phyloP scores from a whole-genome alignment of 2,329 filamentous ascomycete species.

The Xylaria arbuscula region DNA sequence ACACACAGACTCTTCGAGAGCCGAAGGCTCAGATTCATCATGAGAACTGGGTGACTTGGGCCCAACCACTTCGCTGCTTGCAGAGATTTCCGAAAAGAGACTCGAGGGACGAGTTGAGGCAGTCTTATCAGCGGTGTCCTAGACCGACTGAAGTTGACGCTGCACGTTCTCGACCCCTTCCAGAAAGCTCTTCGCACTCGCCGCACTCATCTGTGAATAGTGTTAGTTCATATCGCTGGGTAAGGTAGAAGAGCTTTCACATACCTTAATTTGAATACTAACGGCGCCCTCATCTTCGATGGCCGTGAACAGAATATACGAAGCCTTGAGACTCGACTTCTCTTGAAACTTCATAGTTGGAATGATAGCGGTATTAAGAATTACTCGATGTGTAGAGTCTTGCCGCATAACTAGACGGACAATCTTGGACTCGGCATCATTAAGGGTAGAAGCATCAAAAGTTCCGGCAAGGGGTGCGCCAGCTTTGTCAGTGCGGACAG shows the following conservation, averaged over 20 bases:
- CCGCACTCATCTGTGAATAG: slow-evolving; percentile 60
- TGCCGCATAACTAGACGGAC: slow-evolving; percentile 89
- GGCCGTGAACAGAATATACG: slow-evolving; percentile 74
- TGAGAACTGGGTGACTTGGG: background rate
- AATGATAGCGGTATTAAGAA: slow-evolving; percentile 85
- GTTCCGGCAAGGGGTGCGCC: slow-evolving; percentile 62
- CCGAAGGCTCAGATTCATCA: slow-evolving; percentile 5
- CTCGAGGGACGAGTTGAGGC: slow-evolving; percentile 16
- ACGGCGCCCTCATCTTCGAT: slow-evolving; percentile 68
- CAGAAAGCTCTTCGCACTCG: slow-evolving; percentile 64
- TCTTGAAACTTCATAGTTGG: slow-evolving; percentile 84
- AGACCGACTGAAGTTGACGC: slow-evolving; percentile 59
- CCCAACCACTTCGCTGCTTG: background rate
- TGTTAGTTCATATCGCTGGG: slow-evolving; percentile 1
- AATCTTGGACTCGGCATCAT: slow-evolving; percentile 62
- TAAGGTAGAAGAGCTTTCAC: slow-evolving; percentile 37
- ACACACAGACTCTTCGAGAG: slow-evolving; percentile 4
- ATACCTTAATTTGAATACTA: slow-evolving; percentile 71
- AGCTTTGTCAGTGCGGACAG: slow-evolving; percentile 65
- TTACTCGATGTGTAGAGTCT: slow-evolving; percentile 86
- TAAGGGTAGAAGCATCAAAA: slow-evolving; percentile 66
- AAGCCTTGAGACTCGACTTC: slow-evolving; percentile 76
- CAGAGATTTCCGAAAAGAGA: slow-evolving; percentile 2
- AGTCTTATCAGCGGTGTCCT: slow-evolving; percentile 40
- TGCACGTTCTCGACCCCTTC: slow-evolving; percentile 63